Conservation (phyloP, 2,329 filamentous ascomycete species). For the Phyllosticta citriasiana region DNA sequence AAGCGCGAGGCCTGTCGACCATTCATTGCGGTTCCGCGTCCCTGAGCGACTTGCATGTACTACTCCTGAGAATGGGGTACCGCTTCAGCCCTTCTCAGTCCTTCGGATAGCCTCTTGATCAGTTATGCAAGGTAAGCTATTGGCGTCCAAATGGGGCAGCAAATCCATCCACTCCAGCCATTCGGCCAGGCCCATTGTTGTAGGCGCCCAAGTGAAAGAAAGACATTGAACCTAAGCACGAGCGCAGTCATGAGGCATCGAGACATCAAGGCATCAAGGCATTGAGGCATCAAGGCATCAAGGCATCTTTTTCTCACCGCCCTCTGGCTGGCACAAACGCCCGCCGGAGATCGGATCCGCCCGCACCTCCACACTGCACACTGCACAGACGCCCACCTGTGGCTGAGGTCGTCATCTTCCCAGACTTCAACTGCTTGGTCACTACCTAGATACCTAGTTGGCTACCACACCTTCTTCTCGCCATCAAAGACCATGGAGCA, state of each 20-base stretch:
- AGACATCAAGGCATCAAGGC: neutral
- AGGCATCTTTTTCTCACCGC: neutral
- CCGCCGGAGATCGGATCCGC: neutral
- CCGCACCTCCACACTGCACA: neutral
- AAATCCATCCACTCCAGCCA: neutral
- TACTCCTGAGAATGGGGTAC: too few relatives aligned
- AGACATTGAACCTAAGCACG: too few relatives aligned
- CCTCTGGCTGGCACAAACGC: neutral
- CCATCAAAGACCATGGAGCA: conserved; percentile 55
- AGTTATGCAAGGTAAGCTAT: neutral
- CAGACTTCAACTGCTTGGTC: neutral
- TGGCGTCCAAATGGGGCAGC: neutral
- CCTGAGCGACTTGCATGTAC: too few relatives aligned
- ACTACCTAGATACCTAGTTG: too few relatives aligned
- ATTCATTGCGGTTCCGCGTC: too few relatives aligned
- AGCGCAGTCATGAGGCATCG: neutral
- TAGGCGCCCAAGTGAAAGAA: neutral
- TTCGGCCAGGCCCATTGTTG: neutral
- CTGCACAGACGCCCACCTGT: neutral
- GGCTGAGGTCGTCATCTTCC: neutral
- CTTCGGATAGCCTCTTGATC: too few relatives aligned
- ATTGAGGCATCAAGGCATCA: too few relatives aligned
- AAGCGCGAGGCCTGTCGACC: too few relatives aligned
- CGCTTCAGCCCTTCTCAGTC: too few relatives aligned
- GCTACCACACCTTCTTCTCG: neutral